These are phyloP conservation scores for Nemania diffusa DNA, from an alignment of 2,329 filamentous ascomycete species.

Conservation along the genomic window DNA sequence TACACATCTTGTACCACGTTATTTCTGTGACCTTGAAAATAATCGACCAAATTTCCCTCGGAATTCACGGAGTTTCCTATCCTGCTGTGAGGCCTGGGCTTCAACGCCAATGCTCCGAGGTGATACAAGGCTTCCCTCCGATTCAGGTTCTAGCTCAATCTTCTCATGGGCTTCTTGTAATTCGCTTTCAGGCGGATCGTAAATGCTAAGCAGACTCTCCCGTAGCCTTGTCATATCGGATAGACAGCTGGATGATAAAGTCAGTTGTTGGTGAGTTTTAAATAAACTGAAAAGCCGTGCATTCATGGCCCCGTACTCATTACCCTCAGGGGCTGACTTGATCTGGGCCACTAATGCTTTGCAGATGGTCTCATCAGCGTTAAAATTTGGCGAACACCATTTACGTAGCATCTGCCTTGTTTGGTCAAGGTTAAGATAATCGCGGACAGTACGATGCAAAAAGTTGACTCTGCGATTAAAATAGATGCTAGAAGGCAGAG, in stretches of 20 bases:
- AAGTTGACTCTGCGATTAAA: slow-evolving; percentile 11
- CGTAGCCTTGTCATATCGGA: background rate
- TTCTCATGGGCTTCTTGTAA: background rate
- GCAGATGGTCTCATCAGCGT: slow-evolving; percentile 6
- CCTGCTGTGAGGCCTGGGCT: background rate
- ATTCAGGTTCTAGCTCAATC: background rate
- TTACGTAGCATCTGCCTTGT: background rate
- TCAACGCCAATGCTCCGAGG: background rate
- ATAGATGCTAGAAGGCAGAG: background rate
- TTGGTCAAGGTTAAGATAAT: background rate
- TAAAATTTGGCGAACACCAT: slow-evolving; percentile 2
- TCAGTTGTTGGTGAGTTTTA: background rate
- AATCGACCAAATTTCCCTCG: background rate
- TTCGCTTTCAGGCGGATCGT: background rate
- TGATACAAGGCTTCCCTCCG: background rate
- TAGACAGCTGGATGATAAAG: background rate
- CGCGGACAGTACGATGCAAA: slow-evolving; percentile 11
- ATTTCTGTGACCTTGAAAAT: background rate
- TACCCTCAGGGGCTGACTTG: slow-evolving; percentile 4
- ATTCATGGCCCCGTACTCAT: background rate
- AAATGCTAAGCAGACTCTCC: background rate
- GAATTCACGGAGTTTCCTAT: background rate
- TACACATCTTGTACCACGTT: background rate
- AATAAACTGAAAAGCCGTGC: background rate
- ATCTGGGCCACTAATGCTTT: slow-evolving; percentile 8